Percentiles rank a stretch among this genome's conserved stretches.
Evolutionary conservation across 345 rosid genomes (phyloP).

Genomic region (Syzygium oleosum): DNA sequence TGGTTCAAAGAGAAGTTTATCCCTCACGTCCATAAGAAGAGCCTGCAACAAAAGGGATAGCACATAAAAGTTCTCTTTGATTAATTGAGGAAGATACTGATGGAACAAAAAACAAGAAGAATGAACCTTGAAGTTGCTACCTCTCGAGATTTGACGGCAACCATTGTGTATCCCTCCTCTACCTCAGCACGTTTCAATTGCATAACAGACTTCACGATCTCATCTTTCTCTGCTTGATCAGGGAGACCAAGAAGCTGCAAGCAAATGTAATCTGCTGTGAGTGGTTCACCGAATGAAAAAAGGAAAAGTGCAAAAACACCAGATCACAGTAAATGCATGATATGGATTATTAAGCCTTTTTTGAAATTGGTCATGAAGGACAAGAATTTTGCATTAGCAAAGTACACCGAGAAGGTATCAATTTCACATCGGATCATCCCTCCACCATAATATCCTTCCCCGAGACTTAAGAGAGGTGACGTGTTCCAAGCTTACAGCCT

Average conservation of each 20-base stretch:
- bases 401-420: not conserved
- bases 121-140: slow-evolving; percentile 22
- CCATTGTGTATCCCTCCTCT: slow-evolving; percentile 89
- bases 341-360: not conserved
- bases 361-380: not conserved
- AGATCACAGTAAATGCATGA: not conserved
- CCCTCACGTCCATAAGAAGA: slow-evolving; percentile 86
- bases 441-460: not conserved
- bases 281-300: not conserved
- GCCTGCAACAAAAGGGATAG: slow-evolving; percentile 33
- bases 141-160: slow-evolving; percentile 66
- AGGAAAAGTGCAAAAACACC: not conserved
- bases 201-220: slow-evolving; percentile 76
- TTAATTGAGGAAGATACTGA: not conserved
- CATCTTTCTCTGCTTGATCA: slow-evolving; percentile 84
- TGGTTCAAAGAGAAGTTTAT: slow-evolving; percentile 91
- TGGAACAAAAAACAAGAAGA: not conserved
- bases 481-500: not conserved
- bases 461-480: not conserved
- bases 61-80: not conserved
- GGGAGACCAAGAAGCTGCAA: slow-evolving; percentile 72
- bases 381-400: not conserved
- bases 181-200: slow-evolving; percentile 62
- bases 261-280: not conserved
- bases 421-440: not conserved